phyloP scores from a whole-genome alignment of 305 asterid species.

The Rubia tinctorum region DNA sequence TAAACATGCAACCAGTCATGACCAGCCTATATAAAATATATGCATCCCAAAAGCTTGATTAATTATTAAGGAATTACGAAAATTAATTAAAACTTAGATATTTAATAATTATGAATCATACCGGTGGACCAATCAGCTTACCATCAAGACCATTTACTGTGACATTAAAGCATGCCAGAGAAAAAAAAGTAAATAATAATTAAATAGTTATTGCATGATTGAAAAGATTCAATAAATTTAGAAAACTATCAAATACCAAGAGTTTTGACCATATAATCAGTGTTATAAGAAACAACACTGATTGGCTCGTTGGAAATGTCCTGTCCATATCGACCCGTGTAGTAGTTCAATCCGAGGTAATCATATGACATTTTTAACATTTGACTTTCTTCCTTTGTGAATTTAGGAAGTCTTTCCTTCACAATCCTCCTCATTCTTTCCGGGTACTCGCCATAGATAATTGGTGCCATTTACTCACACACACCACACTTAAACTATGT shows the following conservation, averaged over 20 bases:
- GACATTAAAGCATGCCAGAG: neutral
- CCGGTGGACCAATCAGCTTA: constrained; percentile 5
- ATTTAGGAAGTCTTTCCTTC: constrained; percentile 9
- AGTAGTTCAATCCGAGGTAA: constrained; percentile 13
- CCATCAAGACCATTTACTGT: constrained; percentile 4
- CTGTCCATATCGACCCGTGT: neutral
- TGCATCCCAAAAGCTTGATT: neutral
- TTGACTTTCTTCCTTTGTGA: constrained; percentile 8
- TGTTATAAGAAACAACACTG: neutral
- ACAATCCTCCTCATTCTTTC: constrained; percentile 12
- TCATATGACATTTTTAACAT: constrained; percentile 2
- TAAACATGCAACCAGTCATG: constrained; percentile 6
- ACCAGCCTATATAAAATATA: constrained; percentile 10
- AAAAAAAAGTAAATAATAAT: too few relatives aligned
- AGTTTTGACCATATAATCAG: constrained; percentile 7
- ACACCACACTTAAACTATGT: too few relatives aligned
- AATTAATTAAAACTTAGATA: neutral
- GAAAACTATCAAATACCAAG: neutral
- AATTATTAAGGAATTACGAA: too few relatives aligned
- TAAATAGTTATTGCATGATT: neutral
- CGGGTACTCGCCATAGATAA: constrained; percentile 9
- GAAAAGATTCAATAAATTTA: neutral
- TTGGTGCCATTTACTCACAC: constrained; percentile 13
- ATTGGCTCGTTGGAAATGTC: neutral
- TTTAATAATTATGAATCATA: neutral